phyloP scores from a whole-genome alignment of 1,284 basidiomycete genomes.

The Lignosus rhinocerotis region DNA sequence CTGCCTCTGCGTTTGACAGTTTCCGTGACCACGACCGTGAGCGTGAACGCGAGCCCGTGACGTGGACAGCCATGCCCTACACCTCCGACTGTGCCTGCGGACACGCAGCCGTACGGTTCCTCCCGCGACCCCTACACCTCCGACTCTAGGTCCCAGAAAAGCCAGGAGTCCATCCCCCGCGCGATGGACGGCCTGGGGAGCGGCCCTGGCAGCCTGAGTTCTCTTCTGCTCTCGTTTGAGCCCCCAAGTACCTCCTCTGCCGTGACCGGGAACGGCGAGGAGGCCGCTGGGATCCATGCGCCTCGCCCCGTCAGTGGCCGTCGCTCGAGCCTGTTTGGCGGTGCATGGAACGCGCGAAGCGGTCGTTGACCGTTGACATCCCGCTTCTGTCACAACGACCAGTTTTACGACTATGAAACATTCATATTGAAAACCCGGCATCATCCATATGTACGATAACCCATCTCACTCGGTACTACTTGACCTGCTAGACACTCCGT shows the following conservation, averaged over 20 bases:
- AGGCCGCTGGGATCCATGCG: constrained; percentile 25
- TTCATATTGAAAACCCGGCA: background rate
- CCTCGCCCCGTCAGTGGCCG: constrained; percentile 26
- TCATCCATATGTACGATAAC: background rate
- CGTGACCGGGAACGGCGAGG: constrained; percentile 22
- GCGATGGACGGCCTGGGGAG: constrained; percentile 9
- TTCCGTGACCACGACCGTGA: background rate
- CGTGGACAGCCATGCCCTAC: constrained; percentile 11
- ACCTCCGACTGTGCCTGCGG: constrained; percentile 4
- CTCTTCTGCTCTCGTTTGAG: constrained; percentile 20
- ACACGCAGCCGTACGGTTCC: constrained; percentile 12
- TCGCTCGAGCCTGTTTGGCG: constrained; percentile 19
- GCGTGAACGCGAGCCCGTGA: background rate
- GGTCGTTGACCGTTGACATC: constrained; percentile 2
- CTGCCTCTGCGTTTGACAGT: background rate
- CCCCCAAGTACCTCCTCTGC: constrained; percentile 21
- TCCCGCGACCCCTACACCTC: constrained; percentile 9
- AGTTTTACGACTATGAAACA: background rate
- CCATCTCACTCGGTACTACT: background rate
- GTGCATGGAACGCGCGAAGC: constrained; percentile 14
- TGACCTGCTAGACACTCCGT: background rate
- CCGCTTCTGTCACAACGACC: background rate
- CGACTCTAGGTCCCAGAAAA: constrained; percentile 7
- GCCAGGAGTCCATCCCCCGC: constrained; percentile 22
- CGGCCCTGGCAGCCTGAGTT: constrained; percentile 6